Evolutionary conservation across 116 monocot genomes (phyloP).

Genomic region (Cymodocea nodosa): DNA sequence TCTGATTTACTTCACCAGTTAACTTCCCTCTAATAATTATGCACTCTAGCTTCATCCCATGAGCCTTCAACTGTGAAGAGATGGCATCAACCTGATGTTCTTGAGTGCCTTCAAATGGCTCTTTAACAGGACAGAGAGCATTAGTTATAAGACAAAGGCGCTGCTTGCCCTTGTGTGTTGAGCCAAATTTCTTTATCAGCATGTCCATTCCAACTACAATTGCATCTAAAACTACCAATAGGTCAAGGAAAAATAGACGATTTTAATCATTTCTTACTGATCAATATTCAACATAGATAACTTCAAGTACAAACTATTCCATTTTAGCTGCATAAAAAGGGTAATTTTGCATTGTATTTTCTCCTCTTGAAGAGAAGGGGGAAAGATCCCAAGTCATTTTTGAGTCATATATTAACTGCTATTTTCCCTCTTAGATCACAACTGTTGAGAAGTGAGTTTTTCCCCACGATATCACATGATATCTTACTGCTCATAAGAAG

Average conservation of each 20-base stretch:
- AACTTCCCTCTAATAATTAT: constrained; percentile 38
- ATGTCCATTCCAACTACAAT: constrained; percentile 95
- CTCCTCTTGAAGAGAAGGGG: no score
- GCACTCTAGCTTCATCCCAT: constrained; percentile 68
- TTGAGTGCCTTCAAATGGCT: constrained; percentile 79
- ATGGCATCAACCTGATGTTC: constrained; percentile 73
- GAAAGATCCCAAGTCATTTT: no score
- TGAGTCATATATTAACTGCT: no score
- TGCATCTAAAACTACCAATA: constrained; percentile 73
- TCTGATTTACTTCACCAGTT: constrained; percentile 13
- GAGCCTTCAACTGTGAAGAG: constrained; percentile 57
- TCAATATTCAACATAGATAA: neutral
- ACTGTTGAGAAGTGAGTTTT: no score
- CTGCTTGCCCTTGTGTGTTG: constrained; percentile 66
- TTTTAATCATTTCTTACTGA: neutral
- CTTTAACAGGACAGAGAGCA: constrained; percentile 58
- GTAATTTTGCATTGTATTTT: no score
- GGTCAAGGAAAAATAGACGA: constrained; percentile 36
- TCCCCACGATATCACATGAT: no score
- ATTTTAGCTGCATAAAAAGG: neutral
- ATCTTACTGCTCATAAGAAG: no score
- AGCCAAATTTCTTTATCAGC: constrained; percentile 79
- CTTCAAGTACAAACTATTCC: neutral
- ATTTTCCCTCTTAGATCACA: no score
- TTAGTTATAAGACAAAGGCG: constrained; percentile 73